A percentile compares a stretch with the other conserved stretches of the same genome.
Conservation (phyloP, 345 rosid species). For the Eucalyptus globulus region DNA sequence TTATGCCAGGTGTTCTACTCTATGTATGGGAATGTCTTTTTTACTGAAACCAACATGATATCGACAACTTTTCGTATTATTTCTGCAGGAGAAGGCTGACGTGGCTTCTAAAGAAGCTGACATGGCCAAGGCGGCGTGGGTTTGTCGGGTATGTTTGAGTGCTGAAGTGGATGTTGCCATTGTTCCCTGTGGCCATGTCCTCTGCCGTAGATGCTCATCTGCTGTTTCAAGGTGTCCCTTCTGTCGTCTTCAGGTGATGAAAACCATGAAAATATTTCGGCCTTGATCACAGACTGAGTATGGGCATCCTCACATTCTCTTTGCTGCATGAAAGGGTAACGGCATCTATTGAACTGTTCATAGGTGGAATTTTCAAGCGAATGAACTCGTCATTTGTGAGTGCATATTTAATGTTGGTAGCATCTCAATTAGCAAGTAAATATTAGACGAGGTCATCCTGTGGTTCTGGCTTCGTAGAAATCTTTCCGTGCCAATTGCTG, state of each 20-base stretch:
- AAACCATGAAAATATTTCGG: constrained; percentile 63
- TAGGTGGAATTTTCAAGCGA: neutral
- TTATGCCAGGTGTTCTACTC: neutral
- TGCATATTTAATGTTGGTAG: neutral
- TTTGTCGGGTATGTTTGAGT: constrained; percentile 70
- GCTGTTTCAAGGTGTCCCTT: constrained; percentile 87
- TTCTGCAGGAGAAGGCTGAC: constrained; percentile 65
- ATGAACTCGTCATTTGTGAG: neutral
- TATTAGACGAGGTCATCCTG: neutral
- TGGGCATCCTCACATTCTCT: neutral
- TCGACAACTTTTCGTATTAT: neutral
- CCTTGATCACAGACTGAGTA: constrained; percentile 12
- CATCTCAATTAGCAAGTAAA: neutral
- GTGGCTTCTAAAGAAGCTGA: constrained; percentile 68
- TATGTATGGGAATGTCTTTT: neutral
- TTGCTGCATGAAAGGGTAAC: neutral
- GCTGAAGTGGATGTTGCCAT: constrained; percentile 73
- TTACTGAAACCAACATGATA: neutral
- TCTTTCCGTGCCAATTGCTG: neutral
- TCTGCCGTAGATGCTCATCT: constrained; percentile 65
- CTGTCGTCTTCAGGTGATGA: constrained; percentile 63
- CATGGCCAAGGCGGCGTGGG: constrained; percentile 79
- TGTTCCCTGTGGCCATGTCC: constrained; percentile 86
- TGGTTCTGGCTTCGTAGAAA: neutral
- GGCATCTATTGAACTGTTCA: neutral